Conservation (phyloP, 2,329 filamentous ascomycete species). For the Penicillium occitanis region DNA sequence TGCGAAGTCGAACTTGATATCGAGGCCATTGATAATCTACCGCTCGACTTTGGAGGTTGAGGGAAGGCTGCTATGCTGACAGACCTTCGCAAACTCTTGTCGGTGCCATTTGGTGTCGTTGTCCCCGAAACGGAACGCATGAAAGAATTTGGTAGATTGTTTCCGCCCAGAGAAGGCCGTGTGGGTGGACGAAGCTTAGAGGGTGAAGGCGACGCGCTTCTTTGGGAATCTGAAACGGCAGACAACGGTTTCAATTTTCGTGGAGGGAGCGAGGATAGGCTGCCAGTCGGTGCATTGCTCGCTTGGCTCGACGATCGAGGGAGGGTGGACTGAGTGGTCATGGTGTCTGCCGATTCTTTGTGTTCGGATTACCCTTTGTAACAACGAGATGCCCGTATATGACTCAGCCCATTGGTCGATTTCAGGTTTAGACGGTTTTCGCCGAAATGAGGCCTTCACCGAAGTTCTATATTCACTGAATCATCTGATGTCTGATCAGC, state of each 20-base stretch:
- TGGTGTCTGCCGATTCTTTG: constrained; percentile 17
- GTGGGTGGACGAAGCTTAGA: constrained; percentile 59
- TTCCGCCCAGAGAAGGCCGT: constrained; percentile 52
- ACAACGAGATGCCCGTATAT: not conserved
- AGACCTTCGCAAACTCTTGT: constrained; percentile 76
- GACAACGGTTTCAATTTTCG: constrained; percentile 68
- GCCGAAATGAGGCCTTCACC: constrained; percentile 8
- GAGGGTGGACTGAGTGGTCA: constrained; percentile 55
- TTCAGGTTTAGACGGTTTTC: not conserved
- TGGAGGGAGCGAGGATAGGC: constrained; percentile 72
- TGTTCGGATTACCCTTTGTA: not conserved
- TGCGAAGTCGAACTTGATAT: constrained; percentile 33
- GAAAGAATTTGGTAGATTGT: constrained; percentile 50
- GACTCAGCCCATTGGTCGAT: constrained; percentile 1
- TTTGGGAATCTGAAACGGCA: constrained; percentile 48
- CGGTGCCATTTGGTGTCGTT: constrained; percentile 54
- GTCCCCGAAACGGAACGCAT: constrained; percentile 57
- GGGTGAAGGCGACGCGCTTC: constrained; percentile 47
- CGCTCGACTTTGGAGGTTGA: constrained; percentile 73
- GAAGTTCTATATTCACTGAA: constrained; percentile 5
- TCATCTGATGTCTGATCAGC: constrained; percentile 12
- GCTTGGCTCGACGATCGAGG: constrained; percentile 63
- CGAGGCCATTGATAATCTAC: constrained; percentile 61
- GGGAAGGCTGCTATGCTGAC: constrained; percentile 95
- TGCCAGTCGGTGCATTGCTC: constrained; percentile 67